phyloP scores from a whole-genome alignment of 1,284 basidiomycete genomes.

The Fomitiporia mediterranea region DNA sequence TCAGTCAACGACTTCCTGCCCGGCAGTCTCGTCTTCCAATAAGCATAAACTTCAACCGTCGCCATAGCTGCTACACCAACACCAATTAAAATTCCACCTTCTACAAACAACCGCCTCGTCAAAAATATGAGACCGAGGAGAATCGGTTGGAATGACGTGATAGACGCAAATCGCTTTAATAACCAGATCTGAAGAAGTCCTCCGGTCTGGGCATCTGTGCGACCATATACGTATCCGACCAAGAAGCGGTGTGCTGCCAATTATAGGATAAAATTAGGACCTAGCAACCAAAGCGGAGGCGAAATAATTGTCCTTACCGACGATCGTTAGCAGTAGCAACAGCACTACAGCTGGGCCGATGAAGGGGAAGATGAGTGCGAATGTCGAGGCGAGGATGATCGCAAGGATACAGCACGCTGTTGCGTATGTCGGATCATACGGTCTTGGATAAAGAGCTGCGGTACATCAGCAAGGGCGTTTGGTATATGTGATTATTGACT shows the following conservation, averaged over 20 bases:
- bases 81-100: constrained; percentile 60
- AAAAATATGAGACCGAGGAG: constrained; percentile 70
- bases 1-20: constrained; percentile 45
- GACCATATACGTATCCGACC: constrained; percentile 68
- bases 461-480: neutral
- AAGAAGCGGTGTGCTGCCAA: constrained; percentile 65
- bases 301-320: constrained; percentile 49
- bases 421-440: constrained; percentile 64
- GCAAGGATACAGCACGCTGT: constrained; percentile 62
- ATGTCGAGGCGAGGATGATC: constrained; percentile 67
- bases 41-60: constrained; percentile 54
- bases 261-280: neutral
- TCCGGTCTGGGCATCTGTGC: constrained; percentile 65
- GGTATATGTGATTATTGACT: constrained; percentile 25
- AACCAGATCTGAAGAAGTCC: constrained; percentile 72
- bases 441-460: constrained; percentile 65
- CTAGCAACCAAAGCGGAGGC: neutral
- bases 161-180: constrained; percentile 59
- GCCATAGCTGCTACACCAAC: constrained; percentile 48
- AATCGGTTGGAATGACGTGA: constrained; percentile 66
- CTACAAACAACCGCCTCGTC: constrained; percentile 60
- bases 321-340: constrained; percentile 60
- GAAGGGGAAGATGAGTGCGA: constrained; percentile 70
- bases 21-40: constrained; percentile 44
- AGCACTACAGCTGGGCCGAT: constrained; percentile 67